Evolutionary conservation across 225 moss, liverwort and hornwort species (phyloP), one percentile per base, ranked within the genome.

Genomic region (Straminergon stramineum): DNA sequence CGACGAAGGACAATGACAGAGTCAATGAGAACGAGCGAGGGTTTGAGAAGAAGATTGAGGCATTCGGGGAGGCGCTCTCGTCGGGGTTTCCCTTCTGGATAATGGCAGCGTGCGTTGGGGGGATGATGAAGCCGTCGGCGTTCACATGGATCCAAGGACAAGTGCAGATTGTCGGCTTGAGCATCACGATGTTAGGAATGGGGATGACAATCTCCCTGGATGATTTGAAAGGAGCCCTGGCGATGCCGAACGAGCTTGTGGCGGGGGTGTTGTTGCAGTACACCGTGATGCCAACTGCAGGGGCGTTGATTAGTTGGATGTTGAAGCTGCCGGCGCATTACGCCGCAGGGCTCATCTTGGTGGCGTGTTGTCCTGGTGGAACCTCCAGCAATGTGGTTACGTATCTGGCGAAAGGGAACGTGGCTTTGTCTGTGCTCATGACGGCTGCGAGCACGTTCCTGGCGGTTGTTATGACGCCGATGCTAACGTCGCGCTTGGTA

Each of bases 321-420:
- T 89, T 97, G 48, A 92, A 92, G 6, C 77, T 98, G 60, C 96
- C 98, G 79, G 88, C 96, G 45, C 92, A 96, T 85, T 97, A 95
- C 75, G 96, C 98, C 35, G 97, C 98, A 6, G 98, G 98, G 35
- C 93, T 98, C 68, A 94, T 97, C 84, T 78, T 98, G 68, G 98
- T 98, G 60, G 91, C 98, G 66, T 98, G 98, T 82, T 98, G 98
- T 85, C 97, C 98, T 16, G 98, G 98, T 66, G 98, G 98, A 90
- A 96, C 95, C 27, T 93, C 93, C 37, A 93, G 94, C 83, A 94
- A 94, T 62, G 93, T 94, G 87, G 91, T 92, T 17, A 90, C 94
- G 14, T 90, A 90, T 74, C 84, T 94, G 41, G 94, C 94, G 57
- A 92, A 95, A 55, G 98, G 98, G 67, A 97, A 98, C 75, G 98